A percentile compares a stretch with the other conserved stretches of the same genome.
These are phyloP conservation scores for Ampelomyces quisqualis DNA, from an alignment of 2,329 filamentous ascomycete species.

Conservation along the genomic window DNA sequence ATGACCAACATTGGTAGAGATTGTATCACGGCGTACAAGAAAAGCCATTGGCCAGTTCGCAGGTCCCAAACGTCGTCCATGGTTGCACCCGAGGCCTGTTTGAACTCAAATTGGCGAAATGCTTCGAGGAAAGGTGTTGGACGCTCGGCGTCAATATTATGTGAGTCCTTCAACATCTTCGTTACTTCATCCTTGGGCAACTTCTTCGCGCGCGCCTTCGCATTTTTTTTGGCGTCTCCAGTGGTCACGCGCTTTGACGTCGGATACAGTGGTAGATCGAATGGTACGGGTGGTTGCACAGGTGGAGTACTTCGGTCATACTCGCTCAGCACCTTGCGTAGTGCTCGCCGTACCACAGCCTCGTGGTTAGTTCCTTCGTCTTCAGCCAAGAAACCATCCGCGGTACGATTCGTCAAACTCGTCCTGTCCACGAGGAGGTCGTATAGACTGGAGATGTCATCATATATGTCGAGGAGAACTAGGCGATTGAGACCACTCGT, in stretches of 20 bases:
- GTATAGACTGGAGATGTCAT: conserved; percentile 83
- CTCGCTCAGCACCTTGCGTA: conserved; percentile 79
- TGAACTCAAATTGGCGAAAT: conserved; percentile 70
- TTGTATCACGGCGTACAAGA: conserved; percentile 76
- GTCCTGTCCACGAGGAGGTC: conserved; percentile 82
- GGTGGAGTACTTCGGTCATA: conserved; percentile 88
- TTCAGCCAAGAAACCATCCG: conserved; percentile 64
- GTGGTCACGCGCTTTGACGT: conserved; percentile 64
- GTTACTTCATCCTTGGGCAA: conserved; percentile 78
- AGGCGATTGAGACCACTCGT: conserved; percentile 83
- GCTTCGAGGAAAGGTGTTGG: conserved; percentile 64
- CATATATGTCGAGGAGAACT: conserved; percentile 78
- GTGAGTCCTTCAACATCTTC: conserved; percentile 74
- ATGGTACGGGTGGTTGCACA: conserved; percentile 86
- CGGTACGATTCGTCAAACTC: conserved; percentile 73
- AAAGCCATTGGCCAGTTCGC: conserved; percentile 76
- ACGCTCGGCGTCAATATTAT: conserved; percentile 71
- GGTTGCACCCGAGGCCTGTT: conserved; percentile 64
- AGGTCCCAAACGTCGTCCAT: conserved; percentile 69
- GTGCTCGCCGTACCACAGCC: conserved; percentile 62
- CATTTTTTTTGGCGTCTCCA: conserved; percentile 71
- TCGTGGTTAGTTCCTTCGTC: conserved; percentile 56
- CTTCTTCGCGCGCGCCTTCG: conserved; percentile 68
- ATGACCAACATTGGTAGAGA: conserved; percentile 75
- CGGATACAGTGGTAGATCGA: conserved; percentile 79